Conservation (phyloP, 208 protist species). For the Wallacemonas rigidus region DNA sequence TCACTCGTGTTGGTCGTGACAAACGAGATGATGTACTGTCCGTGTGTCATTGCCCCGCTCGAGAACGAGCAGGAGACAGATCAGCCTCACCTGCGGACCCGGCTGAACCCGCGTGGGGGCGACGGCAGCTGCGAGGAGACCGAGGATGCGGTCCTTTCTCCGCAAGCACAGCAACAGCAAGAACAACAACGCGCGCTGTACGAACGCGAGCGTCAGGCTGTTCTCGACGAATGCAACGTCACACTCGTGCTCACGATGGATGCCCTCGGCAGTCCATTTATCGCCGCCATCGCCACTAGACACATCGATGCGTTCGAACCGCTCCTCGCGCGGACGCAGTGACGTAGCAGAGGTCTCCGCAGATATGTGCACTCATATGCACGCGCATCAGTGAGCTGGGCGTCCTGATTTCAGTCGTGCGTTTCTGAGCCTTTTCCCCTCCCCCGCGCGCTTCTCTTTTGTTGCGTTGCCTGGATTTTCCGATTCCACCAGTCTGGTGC, state of each 20-base stretch:
- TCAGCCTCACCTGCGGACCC: neutral
- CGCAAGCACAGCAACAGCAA: no score
- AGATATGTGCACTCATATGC: neutral
- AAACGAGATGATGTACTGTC: constrained; percentile 91
- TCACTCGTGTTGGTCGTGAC: constrained; percentile 71
- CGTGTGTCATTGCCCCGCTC: constrained; percentile 43
- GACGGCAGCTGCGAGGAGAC: neutral
- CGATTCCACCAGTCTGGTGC: no score
- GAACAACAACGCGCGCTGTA: neutral
- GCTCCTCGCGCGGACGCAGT: constrained; percentile 69
- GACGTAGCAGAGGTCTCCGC: neutral
- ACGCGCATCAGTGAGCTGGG: no score
- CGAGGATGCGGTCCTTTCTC: no score
- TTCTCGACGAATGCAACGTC: constrained; percentile 66
- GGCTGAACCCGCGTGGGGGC: neutral
- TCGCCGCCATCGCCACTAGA: constrained; percentile 64
- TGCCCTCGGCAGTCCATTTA: constrained; percentile 67
- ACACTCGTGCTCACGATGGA: constrained; percentile 72
- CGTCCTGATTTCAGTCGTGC: no score
- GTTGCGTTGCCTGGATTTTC: no score
- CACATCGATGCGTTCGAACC: constrained; percentile 77
- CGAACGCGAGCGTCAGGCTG: constrained; percentile 20
- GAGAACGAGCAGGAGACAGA: constrained; percentile 17
- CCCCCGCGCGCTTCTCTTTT: no score
- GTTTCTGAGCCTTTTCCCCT: no score